phyloP scores from a whole-genome alignment of 2,329 filamentous ascomycete genomes.

The Myriosclerotinia scirpicola region DNA sequence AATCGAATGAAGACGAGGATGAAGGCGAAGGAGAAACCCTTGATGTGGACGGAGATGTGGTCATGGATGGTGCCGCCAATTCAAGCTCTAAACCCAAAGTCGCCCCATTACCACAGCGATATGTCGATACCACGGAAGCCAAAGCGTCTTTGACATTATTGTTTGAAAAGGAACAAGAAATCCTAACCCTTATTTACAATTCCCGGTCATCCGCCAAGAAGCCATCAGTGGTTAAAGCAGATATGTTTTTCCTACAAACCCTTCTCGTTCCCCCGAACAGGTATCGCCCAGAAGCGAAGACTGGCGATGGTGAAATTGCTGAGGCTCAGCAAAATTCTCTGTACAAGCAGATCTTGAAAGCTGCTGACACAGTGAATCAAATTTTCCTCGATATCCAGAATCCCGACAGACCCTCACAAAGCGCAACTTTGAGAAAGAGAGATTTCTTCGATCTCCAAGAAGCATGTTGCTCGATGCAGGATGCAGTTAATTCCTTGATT shows the following conservation, averaged over 20 bases:
- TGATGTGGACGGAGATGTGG: conserved; percentile 56
- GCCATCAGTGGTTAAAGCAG: conserved; percentile 60
- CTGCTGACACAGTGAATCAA: conserved; percentile 70
- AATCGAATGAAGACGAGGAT: conserved; percentile 49
- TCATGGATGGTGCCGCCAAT: conserved; percentile 49
- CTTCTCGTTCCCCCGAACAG: conserved; percentile 89
- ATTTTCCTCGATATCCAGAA: conserved; percentile 66
- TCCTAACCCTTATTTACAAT: conserved; percentile 82
- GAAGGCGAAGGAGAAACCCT: conserved; percentile 49
- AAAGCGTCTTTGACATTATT: conserved; percentile 73
- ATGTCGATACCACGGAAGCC: conserved; percentile 81
- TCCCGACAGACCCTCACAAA: conserved; percentile 29
- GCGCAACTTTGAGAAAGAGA: conserved; percentile 47
- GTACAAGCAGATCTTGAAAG: conserved; percentile 80
- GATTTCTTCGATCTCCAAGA: conserved; percentile 77
- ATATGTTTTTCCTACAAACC: conserved; percentile 92
- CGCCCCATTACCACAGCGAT: conserved; percentile 58
- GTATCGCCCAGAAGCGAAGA: conserved; percentile 82
- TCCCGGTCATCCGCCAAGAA: conserved; percentile 61
- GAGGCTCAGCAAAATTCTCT: conserved; percentile 87
- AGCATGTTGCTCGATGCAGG: conserved; percentile 81
- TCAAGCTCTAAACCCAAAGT: conserved; percentile 44
- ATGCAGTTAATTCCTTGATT: conserved; percentile 87
- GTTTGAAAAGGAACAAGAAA: conserved; percentile 83
- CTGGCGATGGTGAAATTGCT: conserved; percentile 76